A percentile compares a stretch with the other conserved stretches of the same genome.
phyloP scores from a whole-genome alignment of 179 eudicot species.

The Sideroxylon spinosum region DNA sequence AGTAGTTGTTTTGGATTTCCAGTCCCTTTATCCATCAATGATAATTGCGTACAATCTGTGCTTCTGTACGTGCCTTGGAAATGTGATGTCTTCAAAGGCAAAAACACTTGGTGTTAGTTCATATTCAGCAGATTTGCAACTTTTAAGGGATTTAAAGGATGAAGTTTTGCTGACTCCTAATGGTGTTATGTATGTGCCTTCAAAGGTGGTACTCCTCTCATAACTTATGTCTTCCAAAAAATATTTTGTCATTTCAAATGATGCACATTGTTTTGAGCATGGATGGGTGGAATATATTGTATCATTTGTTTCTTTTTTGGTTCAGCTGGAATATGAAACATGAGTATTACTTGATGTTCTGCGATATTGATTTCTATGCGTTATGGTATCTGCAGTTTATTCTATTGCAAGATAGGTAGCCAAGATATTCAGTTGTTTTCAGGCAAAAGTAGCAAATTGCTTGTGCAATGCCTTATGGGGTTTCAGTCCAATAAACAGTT shows the following conservation, averaged over 20 bases:
- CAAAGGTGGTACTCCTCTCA: conserved; percentile 44
- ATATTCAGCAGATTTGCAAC: conserved; percentile 53
- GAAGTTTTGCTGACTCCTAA: conserved; percentile 79
- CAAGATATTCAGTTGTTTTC: not conserved
- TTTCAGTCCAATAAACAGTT: not conserved
- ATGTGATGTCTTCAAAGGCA: conserved; percentile 60
- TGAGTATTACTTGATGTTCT: not conserved
- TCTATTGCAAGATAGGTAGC: not conserved
- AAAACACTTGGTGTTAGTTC: conserved; percentile 80
- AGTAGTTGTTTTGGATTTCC: conserved; percentile 95
- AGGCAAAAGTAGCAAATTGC: not conserved
- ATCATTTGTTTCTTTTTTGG: not conserved
- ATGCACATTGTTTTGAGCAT: not conserved
- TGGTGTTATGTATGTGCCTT: conserved; percentile 86
- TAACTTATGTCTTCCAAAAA: not conserved
- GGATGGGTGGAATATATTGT: not conserved
- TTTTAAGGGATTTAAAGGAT: conserved; percentile 43
- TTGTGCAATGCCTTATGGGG: not conserved
- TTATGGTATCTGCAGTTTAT: not conserved
- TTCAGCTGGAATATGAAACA: not conserved
- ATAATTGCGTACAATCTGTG: conserved; percentile 98
- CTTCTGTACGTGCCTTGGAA: conserved; percentile 90
- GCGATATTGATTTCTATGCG: not conserved
- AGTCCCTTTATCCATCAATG: conserved; percentile 99
- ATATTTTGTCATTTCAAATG: not conserved